Evolutionary conservation across 2,329 filamentous ascomycete species (phyloP), one percentile per base, ranked within the genome.

Genomic region (Aspergillus quadrilineatus): DNA sequence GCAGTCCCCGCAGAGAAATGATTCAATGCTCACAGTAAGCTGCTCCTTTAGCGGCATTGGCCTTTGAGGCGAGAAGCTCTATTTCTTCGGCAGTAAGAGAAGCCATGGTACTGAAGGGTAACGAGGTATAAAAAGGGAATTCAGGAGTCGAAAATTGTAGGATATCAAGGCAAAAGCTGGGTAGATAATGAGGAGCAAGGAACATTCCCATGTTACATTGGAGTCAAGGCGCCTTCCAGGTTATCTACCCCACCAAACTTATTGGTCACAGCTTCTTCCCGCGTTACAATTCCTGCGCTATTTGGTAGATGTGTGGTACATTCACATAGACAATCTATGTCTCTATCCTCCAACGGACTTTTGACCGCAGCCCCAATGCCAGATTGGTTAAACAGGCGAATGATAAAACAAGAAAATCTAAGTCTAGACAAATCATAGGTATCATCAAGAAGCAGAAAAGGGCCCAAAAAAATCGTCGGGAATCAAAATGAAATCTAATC

Each of bases 21-120:
- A n/a, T 7, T 9, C 4, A 6, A 15, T 47, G 30, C 77, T 72
- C 76, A 84, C 92, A 96, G 78, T 97, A 96, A 36, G 93, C 92
- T 53, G 79, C 82, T 2, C 80, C 80, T 74, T 95, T 95, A 58
- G 92, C 91, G 5, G 84, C 84, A 52, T 84, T 79, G 63, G 88
- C 86, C 69, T 83, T 80, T 56, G 77, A 73, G 52, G 82, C 82
- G 47, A 96, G 83, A 42, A 79, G 77, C 57, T 79, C 71, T 70
- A 96, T 84, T 71, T 96, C 88, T 48, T 77, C 71, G 14, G 75
- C 70, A 8, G 83, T 85, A 43, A 96, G 78, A 69, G 59, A 41
- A 45, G 61, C 49, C 67, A 71, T 73, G 22, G 29, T 64, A 7
- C 37, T 29, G 8, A n/a, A 4, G n/a, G 3, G 44, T 4, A 14